Evolutionary conservation across 1,284 basidiomycete species (phyloP).

Genomic region (Ceraceosorus guamensis): DNA sequence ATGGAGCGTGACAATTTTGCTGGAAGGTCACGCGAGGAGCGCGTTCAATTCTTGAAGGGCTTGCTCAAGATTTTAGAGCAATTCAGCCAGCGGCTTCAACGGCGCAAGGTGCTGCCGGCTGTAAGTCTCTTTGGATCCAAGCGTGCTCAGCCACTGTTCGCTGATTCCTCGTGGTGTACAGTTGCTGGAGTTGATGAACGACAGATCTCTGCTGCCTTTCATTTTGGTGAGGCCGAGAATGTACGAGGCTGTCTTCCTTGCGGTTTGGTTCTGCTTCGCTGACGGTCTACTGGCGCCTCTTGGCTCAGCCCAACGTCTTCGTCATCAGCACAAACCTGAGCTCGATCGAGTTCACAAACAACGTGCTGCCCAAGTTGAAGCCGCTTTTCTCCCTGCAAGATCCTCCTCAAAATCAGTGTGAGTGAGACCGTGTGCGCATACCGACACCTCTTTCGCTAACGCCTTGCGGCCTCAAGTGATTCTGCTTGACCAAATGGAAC

Average conservation of each 20-base stretch:
- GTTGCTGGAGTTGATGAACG: constrained; percentile 51
- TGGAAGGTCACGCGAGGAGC: constrained; percentile 85
- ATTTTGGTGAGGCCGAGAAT: no score
- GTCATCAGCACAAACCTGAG: constrained; percentile 38
- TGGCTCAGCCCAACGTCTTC: constrained; percentile 98
- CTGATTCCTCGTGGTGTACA: background rate
- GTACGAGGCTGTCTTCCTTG: no score
- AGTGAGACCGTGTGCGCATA: background rate
- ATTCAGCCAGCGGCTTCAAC: constrained; percentile 79
- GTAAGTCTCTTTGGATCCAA: constrained; percentile 64
- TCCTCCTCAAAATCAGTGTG: constrained; percentile 72
- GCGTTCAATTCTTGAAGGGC: constrained; percentile 82
- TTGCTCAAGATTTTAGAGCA: constrained; percentile 70
- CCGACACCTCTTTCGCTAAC: constrained; percentile 5
- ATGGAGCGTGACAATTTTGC: constrained; percentile 91
- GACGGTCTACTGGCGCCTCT: no score
- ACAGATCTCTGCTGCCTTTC: constrained; percentile 63
- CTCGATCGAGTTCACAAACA: constrained; percentile 64
- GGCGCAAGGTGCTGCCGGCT: constrained; percentile 85
- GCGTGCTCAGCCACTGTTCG: constrained; percentile 21
- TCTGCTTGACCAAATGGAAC: constrained; percentile 70
- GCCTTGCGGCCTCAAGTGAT: constrained; percentile 14
- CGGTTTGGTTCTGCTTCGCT: no score
- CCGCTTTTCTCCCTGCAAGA: constrained; percentile 86
- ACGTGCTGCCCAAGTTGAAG: constrained; percentile 78